Conservation (phyloP, 257 asterid species). For the Solanum chiquidenum region DNA sequence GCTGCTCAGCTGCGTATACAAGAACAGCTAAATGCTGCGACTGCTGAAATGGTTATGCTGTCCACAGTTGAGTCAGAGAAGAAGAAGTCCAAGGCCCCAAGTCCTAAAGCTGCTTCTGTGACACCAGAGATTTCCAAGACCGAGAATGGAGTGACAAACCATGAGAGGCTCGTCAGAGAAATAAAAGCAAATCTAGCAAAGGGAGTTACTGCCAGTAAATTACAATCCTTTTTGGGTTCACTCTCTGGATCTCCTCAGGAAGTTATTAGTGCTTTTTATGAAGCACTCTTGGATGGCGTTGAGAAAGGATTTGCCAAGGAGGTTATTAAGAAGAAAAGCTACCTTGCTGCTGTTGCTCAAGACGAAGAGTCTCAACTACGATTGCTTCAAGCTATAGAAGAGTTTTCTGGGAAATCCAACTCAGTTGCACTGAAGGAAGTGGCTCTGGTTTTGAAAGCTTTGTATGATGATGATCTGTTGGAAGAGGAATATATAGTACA, state of each 20-base stretch:
- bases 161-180: slow-evolving; percentile 18
- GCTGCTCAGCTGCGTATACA: slow-evolving; percentile 14
- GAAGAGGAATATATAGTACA: slow-evolving; percentile 28
- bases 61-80: slow-evolving; percentile 9
- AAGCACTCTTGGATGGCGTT: slow-evolving; percentile 20
- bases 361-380: slow-evolving; percentile 6
- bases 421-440: slow-evolving; percentile 24
- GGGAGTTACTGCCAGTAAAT: slow-evolving; percentile 12
- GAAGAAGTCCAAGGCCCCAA: slow-evolving; percentile 8
- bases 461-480: slow-evolving; percentile 27
- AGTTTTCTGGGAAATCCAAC: slow-evolving; percentile 16
- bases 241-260: slow-evolving; percentile 29
- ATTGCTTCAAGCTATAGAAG: slow-evolving; percentile 25
- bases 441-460: slow-evolving; percentile 24
- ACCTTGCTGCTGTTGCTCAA: slow-evolving; percentile 13
- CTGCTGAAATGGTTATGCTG: slow-evolving; percentile 20
- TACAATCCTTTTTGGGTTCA: slow-evolving; percentile 12
- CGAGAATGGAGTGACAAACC: slow-evolving; percentile 9
- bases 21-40: slow-evolving; percentile 11
- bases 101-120: slow-evolving; percentile 7
- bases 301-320: slow-evolving; percentile 29
- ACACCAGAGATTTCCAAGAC: neutral
- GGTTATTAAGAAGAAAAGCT: slow-evolving; percentile 21
- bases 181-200: slow-evolving; percentile 8
- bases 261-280: slow-evolving; percentile 17